These are phyloP conservation scores for Macadamia tetraphylla DNA, from an alignment of 164 flowering plant species.

Conservation along the genomic window DNA sequence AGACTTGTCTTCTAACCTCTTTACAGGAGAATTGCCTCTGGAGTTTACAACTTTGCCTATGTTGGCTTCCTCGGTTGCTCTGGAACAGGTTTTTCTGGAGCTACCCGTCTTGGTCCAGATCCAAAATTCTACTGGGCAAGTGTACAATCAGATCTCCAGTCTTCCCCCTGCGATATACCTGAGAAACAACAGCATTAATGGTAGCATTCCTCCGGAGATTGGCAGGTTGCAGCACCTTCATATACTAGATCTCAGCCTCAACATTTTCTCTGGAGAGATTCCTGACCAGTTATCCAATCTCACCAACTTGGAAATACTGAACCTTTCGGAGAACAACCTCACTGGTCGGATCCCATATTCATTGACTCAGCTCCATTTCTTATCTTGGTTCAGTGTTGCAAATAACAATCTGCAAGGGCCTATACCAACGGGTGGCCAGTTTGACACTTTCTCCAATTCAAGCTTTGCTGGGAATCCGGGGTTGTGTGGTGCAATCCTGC, in stretches of 20 bases:
- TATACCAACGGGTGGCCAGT: conserved; percentile 59
- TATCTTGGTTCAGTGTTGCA: conserved; percentile 56
- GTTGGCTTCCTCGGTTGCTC: conserved; percentile 18
- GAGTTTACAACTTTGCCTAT: conserved; percentile 28
- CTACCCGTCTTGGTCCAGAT: conserved; percentile 45
- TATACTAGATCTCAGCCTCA: conserved; percentile 47
- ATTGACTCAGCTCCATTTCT: conserved; percentile 42
- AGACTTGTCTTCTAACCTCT: conserved; percentile 43
- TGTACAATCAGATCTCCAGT: conserved; percentile 52
- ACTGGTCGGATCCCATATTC: conserved; percentile 60
- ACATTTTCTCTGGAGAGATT: conserved; percentile 47
- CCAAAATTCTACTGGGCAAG: conserved; percentile 25
- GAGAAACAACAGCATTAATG: conserved; percentile 39
- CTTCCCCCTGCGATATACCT: conserved; percentile 60
- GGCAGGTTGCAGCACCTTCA: conserved; percentile 46
- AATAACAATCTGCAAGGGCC: conserved; percentile 53
- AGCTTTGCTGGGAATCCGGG: conserved; percentile 53
- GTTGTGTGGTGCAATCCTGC: conserved; percentile 29
- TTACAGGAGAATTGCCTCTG: conserved; percentile 45
- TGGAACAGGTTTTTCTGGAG: conserved; percentile 27
- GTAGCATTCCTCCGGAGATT: conserved; percentile 49
- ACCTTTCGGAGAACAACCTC: conserved; percentile 46
- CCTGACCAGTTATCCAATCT: conserved; percentile 51
- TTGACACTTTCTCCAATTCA: conserved; percentile 43
- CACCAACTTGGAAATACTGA: conserved; percentile 44